A percentile compares a stretch with the other conserved stretches of the same genome.
phyloP scores from a whole-genome alignment of 768 basidiomycete species.

The Myochromella boudieri region DNA sequence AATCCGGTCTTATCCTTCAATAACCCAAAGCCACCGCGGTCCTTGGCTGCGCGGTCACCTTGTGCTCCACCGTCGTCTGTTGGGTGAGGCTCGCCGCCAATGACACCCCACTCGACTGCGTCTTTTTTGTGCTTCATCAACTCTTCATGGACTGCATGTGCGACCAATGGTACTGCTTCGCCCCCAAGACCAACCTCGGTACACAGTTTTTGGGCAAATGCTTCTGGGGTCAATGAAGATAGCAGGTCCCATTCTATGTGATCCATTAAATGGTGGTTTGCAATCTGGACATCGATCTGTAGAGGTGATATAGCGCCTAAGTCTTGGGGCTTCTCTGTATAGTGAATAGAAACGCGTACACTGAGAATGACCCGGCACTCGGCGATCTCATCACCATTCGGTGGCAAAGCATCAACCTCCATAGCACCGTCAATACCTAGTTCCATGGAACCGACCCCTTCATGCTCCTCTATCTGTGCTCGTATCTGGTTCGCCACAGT shows the following conservation, averaged over 20 bases:
- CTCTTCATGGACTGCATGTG: constrained; percentile 95
- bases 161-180: constrained; percentile 84
- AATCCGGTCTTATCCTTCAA: constrained; percentile 83
- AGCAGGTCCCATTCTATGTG: constrained; percentile 99
- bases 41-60: constrained; percentile 34
- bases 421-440: constrained; percentile 59
- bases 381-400: constrained; percentile 54
- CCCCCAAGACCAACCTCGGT: constrained; percentile 85
- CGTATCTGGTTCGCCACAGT: constrained; percentile 85
- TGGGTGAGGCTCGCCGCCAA: constrained; percentile 52
- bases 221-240: constrained; percentile 86
- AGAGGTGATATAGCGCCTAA: background rate
- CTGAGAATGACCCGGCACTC: constrained; percentile 84
- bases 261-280: constrained; percentile 86
- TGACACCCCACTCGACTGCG: constrained; percentile 90
- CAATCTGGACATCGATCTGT: constrained; percentile 96
- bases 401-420: constrained; percentile 40
- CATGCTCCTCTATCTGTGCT: constrained; percentile 89
- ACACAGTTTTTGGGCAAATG: constrained; percentile 78
- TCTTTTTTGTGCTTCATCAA: constrained; percentile 94
- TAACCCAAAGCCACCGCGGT: constrained; percentile 52
- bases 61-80: constrained; percentile 23
- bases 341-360: constrained; percentile 40
- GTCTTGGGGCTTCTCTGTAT: background rate
- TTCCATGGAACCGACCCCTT: constrained; percentile 78